Percentiles rank a stretch among this genome's conserved stretches.
phyloP scores from a whole-genome alignment of 2,329 filamentous ascomycete species.

The Diplodia seriata region DNA sequence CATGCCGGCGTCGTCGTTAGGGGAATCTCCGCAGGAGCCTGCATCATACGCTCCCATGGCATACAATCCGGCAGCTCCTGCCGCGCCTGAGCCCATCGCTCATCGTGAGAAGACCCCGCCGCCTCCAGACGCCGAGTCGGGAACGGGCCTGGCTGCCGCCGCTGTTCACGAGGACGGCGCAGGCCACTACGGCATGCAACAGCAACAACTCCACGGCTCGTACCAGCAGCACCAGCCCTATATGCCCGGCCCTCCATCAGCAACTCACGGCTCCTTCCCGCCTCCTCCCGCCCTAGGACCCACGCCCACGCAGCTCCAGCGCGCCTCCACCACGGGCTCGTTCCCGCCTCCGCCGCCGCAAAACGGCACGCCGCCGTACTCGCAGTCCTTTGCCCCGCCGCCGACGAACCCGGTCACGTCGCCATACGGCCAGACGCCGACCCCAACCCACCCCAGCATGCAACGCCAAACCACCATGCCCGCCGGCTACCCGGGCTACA shows the following conservation, averaged over 20 bases:
- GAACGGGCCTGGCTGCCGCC: conserved; percentile 52
- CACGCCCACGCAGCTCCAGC: conserved; percentile 41
- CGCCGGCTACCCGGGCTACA: conserved; percentile 32
- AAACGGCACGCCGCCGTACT: conserved; percentile 34
- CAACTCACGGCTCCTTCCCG: conserved; percentile 43
- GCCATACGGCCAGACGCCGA: conserved; percentile 35
- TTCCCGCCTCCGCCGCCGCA: conserved; percentile 43
- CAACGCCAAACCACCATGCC: conserved; percentile 45
- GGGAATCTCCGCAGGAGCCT: conserved; percentile 43
- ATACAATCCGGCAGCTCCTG: conserved; percentile 80
- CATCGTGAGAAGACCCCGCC: conserved; percentile 82
- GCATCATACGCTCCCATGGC: conserved; percentile 68
- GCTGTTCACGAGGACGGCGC: conserved; percentile 48
- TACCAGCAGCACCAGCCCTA: conserved; percentile 48
- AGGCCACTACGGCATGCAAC: conserved; percentile 40
- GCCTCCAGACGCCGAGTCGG: conserved; percentile 68
- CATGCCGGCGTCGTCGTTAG: conserved; percentile 36
- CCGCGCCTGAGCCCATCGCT: conserved; percentile 73
- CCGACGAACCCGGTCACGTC: conserved; percentile 42
- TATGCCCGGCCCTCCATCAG: conserved; percentile 51
- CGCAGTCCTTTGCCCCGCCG: conserved; percentile 49
- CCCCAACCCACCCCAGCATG: conserved; percentile 39
- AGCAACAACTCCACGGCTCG: conserved; percentile 39
- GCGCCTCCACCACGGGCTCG: conserved; percentile 45
- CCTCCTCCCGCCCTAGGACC: conserved; percentile 36